Base-by-base conservation (phyloP, 441 rosid genomes). In the Populus hybrid region DNA sequence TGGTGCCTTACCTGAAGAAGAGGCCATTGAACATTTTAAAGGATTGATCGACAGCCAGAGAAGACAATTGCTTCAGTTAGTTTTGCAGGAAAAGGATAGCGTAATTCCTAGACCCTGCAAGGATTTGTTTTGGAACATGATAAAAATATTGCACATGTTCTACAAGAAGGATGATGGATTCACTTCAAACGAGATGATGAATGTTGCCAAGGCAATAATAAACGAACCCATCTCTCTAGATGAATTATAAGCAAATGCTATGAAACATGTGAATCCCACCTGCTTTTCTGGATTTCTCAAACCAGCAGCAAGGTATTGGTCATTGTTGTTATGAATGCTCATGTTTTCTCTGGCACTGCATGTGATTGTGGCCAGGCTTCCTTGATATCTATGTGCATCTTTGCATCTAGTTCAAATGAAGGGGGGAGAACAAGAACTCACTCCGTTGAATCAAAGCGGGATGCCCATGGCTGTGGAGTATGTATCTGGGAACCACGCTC, bases 121-220 rank as follows among this genome's bases (percentile, higher is more conserved):
- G 84, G 92, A 91, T 65, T 85, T 84, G 53, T 90, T 92, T 70
- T 89, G 93, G 92, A 91, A 94, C 23, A 94, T 94, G 98, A 83
- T 85, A 81, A 88, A 85, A 73, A 89, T 90, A 59, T 69, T 94
- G 83, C 87, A 92, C 83, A 30, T 88, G 19, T 92, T 95, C 83
- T 95, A 95, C 88, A 75, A 75, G 77, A 88, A 92, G 68, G 89
- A 86, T 70, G 97, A 93, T 75, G 99, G 97, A 10, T 95, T 93
- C 87, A 89, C 90, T 18, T 83, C 87, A 11, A 74, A 85, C 57
- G 93, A 85, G 36, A 81, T 91, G 82, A 70, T 75, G 18, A 80
- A 70, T 67, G 87, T 75, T 74, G 94, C 88, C 14, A 91, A 86
- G 66, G 82, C 86, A 70, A 82, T 91, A 2, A 71, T 91, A 24